Evolutionary conservation across 1,139 yeast species (phyloP).

Genomic region (Diutina pseudorugosa): DNA sequence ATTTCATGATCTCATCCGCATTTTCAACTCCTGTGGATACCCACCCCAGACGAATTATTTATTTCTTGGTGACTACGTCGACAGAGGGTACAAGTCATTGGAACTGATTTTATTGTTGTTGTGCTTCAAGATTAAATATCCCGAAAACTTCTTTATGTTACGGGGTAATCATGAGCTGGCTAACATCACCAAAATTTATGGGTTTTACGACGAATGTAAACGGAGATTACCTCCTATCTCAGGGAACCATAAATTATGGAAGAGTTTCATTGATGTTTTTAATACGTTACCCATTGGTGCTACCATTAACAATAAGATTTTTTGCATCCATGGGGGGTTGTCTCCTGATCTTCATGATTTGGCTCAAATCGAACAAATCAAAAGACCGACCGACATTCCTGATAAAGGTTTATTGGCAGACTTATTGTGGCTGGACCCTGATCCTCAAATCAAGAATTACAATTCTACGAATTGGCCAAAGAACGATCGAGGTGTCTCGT

Average conservation of each 20-base stretch:
- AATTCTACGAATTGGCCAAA: constrained; percentile 53
- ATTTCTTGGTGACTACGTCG: constrained; percentile 5
- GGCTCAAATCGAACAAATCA: constrained; percentile 56
- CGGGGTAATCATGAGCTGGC: constrained; percentile 5
- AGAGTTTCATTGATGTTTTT: constrained; percentile 66
- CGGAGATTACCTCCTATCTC: constrained; percentile 47
- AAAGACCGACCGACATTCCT: constrained; percentile 81
- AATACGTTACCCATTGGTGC: constrained; percentile 84
- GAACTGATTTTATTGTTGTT: constrained; percentile 4
- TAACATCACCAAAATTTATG: constrained; percentile 5
- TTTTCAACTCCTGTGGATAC: constrained; percentile 4
- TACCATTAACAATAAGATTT: constrained; percentile 70
- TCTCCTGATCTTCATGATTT: constrained; percentile 62
- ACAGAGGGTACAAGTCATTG: constrained; percentile 2
- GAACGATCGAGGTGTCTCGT: constrained; percentile 81
- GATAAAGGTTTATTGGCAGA: constrained; percentile 75
- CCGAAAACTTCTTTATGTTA: constrained; percentile 5
- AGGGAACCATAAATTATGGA: constrained; percentile 52
- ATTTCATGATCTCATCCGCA: constrained; percentile 3
- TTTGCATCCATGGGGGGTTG: constrained; percentile 84
- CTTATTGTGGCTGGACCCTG: constrained; percentile 84
- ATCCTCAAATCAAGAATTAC: constrained; percentile 35
- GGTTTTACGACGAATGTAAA: constrained; percentile 50
- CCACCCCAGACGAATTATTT: constrained; percentile 4
- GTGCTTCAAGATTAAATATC: constrained; percentile 5